Evolutionary conservation across 768 basidiomycete genomes (phyloP), one percentile per base, ranked within the genome.

Genomic region (Boletellus sp.): DNA sequence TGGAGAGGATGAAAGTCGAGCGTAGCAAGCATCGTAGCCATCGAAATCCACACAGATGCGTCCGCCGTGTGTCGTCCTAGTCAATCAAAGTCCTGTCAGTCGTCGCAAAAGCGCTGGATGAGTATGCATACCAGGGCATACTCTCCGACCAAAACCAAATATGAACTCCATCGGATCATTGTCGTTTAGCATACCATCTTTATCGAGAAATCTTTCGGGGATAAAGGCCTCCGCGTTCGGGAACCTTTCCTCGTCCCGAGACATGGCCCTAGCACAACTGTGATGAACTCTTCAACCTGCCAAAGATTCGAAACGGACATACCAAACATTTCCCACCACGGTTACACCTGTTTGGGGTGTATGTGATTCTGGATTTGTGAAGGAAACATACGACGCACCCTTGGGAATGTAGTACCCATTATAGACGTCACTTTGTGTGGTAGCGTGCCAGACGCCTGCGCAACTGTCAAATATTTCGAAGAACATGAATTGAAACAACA

Each of bases 361-460:
- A 26, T 4, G 4, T 8, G 24, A 8, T 8, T 26, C 24, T 26
- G 24, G 8, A 8, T 26, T 4, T 8, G 4, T 26, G 4, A 26
- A 26, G 4, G 24, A 26, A 26, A 8, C 11, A 17, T 20, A 16
- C 8, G n/a, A 42, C 42, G 26, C 5, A 10, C 68, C 66, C 43
- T 65, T 61, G 0, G 72, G 72, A 20, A 72, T 60, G 24, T 52
- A 58, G 45, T 60, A 61, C 0, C 66, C 70, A 8, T 56, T 47
- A 46, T 68, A 71, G 9, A 64, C 49, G 38, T 73, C 70, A 31
- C 70, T 65, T 9, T 57, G 50, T 3, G 50, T 55, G 1, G 60
- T 50, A 6, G 48, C 41, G 16, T 50, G 48, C 42, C 37, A 47
- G n/a, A 40, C 3, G 3, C 39, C 47, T 48, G 33, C 10, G 17